Base-by-base conservation (phyloP, 176 grass and related monocot genomes). In the Neostapfia colusana region DNA sequence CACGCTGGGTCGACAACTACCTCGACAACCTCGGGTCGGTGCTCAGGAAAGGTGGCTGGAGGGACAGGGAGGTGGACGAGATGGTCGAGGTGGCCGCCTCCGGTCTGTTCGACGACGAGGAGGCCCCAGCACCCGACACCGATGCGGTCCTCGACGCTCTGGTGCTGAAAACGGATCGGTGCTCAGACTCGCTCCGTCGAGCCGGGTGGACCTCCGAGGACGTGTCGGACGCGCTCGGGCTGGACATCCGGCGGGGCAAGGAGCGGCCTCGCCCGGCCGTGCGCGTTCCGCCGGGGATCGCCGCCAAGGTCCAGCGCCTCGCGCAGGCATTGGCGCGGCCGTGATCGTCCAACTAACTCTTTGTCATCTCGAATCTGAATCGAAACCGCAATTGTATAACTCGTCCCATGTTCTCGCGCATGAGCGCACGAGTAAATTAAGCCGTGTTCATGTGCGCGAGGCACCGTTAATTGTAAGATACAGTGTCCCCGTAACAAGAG, bases 141-240 rank as follows among this genome's bases (percentile, higher is more conserved):
- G 86, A 95, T 46, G 84, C 83, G 4, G 70, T 85, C 8, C 87
- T 99, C 8, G 96, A 99, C 64, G 88, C 85, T 13, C 84, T 99
- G 14, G 83, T 99, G 6, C 87, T 99, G 2, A 85, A 83, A 38
- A 82, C 89, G 0, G 96, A 90, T 25, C 80, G 85, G 70, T 99
- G 89, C 85, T 99, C 95, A 2, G 85, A 92, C 85, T 95, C 96
- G 6, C 92, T 99, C 54, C 50, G 83, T 42, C 76, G 87, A 10
- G 92, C 96, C 7, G 96, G 96, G 17, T 99, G 96, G 96, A 99
- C 80, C 70, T 89, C 92, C 3, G 87, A 99, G 69, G 96, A 99
- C 37, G 87, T 99, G 54, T 90, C 92, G 6, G 92, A 99, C 44
- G 96, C 96, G 7, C 83, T 99, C 7, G 89, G 85, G 27, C 84